These are phyloP conservation scores for Venturia carpophila DNA, from an alignment of 2,329 filamentous ascomycete genomes.

Conservation along the genomic window DNA sequence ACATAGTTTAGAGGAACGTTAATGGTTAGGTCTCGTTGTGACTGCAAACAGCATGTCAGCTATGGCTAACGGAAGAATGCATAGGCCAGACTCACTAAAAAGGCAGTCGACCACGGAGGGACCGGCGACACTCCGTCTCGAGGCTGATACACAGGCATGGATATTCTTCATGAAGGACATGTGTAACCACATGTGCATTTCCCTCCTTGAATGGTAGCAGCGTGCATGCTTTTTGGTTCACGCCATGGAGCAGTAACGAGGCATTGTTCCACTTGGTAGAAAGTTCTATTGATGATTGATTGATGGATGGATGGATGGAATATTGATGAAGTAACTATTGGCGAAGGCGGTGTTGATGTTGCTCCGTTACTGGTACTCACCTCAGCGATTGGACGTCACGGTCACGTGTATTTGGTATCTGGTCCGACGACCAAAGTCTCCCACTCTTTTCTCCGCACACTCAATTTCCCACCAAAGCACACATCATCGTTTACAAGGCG, in stretches of 20 bases:
- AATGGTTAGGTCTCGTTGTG: slow-evolving; percentile 53
- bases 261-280: neutral
- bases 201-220: neutral
- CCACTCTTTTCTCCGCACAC: neutral
- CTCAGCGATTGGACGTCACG: neutral
- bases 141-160: slow-evolving; percentile 23
- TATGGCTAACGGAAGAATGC: neutral
- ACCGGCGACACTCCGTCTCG: slow-evolving; percentile 23
- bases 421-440: too few relatives aligned
- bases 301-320: neutral
- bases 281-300: neutral
- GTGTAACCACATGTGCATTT: neutral
- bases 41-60: slow-evolving; percentile 34
- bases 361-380: too few relatives aligned
- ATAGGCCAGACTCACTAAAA: slow-evolving; percentile 24
- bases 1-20: slow-evolving; percentile 56
- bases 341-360: too few relatives aligned
- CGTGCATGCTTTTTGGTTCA: neutral
- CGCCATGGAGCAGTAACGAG: neutral
- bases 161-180: neutral
- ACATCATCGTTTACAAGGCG: neutral
- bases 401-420: neutral
- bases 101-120: slow-evolving; percentile 23
- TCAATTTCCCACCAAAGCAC: neutral
- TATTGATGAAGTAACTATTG: neutral